Percentiles rank a stretch among this genome's conserved stretches.
phyloP scores from a whole-genome alignment of 352 stramenopile genomes.

The Aphanomyces euteiches region DNA sequence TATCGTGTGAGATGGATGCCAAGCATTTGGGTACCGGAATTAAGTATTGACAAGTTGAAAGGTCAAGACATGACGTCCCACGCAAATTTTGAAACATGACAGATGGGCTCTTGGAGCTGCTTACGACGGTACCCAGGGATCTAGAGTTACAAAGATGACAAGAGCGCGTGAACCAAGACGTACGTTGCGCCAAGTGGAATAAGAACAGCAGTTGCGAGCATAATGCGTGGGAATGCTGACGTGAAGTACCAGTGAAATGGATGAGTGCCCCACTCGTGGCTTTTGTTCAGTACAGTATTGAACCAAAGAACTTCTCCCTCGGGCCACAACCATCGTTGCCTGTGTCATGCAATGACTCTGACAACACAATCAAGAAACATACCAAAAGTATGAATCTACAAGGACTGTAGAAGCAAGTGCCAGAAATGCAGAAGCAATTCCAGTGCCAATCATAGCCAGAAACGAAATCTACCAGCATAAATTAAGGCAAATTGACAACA shows the following conservation, averaged over 20 bases:
- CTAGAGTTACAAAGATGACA: neutral
- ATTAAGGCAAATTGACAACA: neutral
- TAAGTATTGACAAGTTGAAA: neutral
- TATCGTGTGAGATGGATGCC: neutral
- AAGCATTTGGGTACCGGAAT: slow-evolving; percentile 19
- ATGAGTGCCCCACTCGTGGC: slow-evolving; percentile 94
- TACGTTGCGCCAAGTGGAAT: slow-evolving; percentile 80
- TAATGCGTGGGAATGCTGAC: slow-evolving; percentile 88
- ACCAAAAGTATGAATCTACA: slow-evolving; percentile 94
- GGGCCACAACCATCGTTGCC: slow-evolving; percentile 92
- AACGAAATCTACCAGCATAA: slow-evolving; percentile 57
- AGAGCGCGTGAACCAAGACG: neutral
- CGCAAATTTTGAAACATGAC: neutral
- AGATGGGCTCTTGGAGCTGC: neutral
- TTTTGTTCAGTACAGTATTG: slow-evolving; percentile 95
- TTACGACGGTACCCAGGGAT: slow-evolving; percentile 9
- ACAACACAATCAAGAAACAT: neutral
- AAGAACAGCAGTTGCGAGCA: slow-evolving; percentile 76
- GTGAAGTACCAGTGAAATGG: slow-evolving; percentile 97
- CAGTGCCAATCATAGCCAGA: slow-evolving; percentile 72
- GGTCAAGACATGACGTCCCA: neutral
- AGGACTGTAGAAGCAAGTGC: slow-evolving; percentile 81
- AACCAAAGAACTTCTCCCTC: slow-evolving; percentile 98
- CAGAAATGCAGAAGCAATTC: slow-evolving; percentile 61
- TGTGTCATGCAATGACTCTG: slow-evolving; percentile 4